Evolutionary conservation across 768 basidiomycete genomes (phyloP).

Genomic region (Lactarius tabidus): DNA sequence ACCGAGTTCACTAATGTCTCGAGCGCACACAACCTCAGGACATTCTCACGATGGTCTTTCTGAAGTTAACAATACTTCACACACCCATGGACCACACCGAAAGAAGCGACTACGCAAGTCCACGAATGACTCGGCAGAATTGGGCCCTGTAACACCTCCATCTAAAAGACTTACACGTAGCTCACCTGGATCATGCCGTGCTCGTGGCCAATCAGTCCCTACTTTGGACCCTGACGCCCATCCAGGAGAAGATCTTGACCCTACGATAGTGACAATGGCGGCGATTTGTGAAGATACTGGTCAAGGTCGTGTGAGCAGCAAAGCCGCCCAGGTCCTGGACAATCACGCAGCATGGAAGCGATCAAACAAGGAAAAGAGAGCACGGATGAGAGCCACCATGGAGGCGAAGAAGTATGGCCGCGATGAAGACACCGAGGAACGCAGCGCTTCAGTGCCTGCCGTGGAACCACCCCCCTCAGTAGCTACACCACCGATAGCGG

Average conservation of each 20-base stretch:
- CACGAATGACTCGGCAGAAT: conserved; percentile 1
- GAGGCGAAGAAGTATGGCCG: conserved; percentile 75
- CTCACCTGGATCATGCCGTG: conserved; percentile 25
- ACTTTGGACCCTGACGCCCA: conserved; percentile 55
- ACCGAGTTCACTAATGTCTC: neutral
- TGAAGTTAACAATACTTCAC: conserved; percentile 5
- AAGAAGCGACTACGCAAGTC: conserved; percentile 21
- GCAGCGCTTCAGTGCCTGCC: conserved; percentile 18
- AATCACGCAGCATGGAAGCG: conserved; percentile 73
- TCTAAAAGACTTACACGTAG: conserved; percentile 19
- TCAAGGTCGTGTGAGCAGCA: conserved; percentile 73
- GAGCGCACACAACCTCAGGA: neutral
- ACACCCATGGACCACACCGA: conserved; percentile 3
- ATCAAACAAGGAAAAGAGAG: conserved; percentile 61
- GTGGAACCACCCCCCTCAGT: conserved; percentile 5
- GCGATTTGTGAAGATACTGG: conserved; percentile 73
- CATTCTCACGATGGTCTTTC: conserved; percentile 4
- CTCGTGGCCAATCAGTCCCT: conserved; percentile 42
- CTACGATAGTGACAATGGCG: conserved; percentile 83
- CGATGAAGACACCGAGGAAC: conserved; percentile 44
- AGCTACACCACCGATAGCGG: neutral
- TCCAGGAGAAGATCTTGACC: conserved; percentile 75
- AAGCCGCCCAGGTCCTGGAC: conserved; percentile 63
- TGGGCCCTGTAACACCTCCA: conserved; percentile 3
- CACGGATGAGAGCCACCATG: conserved; percentile 56